Base-by-base conservation (phyloP, 2,329 filamentous ascomycete genomes). In the Aspergillus spinulosporus region DNA sequence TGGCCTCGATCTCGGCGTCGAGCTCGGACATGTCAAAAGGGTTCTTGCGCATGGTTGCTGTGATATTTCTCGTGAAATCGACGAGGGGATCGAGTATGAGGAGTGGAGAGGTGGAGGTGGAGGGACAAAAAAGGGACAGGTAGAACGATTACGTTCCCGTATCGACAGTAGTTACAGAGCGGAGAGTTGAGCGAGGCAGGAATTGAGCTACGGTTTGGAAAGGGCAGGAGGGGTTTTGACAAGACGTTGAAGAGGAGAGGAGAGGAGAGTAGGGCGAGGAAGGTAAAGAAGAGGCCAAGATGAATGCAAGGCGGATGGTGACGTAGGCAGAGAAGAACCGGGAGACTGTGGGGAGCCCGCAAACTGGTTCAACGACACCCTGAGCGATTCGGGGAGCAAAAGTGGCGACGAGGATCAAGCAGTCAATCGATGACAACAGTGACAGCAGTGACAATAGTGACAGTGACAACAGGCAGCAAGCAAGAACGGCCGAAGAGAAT, bases 1-100 rank as follows among this genome's bases (percentile, higher is more conserved):
- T 21, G 5, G 28, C 57, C 39, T 66, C 62, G 6, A 66, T 54
- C 28, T 64, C 56, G 28, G 63, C 52, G 50, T 63, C 61, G 29
- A 64, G 56, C 21, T 63, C 65, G 36, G 69, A 64, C 60, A 72
- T 63, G 46, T 72, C 69, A 51, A 72, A 72, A 26, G 70, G 70
- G 54, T 72, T 72, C 21, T 65, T 62, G 48, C 62, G 49, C 29
- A 40, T 56, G 29, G 49, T 49, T 52, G 36, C 43, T 47, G 53
- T 54, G 43, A 47, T 52, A 11, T 47, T 54, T 14, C 34, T 37
- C 36, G 42, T 31, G 52, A 21, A 40, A 32, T 15, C 40, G 54
- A 43, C 44, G 40, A 46, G 43, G 40, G 26, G 39, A 12, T 21
- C 15, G 31, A 28, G 21, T 46, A 48, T 28, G 52, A 43, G 42